These are phyloP conservation scores for Aspergillus egyptiacus DNA, from an alignment of 495 filamentous ascomycete genomes.

Conservation along the genomic window DNA sequence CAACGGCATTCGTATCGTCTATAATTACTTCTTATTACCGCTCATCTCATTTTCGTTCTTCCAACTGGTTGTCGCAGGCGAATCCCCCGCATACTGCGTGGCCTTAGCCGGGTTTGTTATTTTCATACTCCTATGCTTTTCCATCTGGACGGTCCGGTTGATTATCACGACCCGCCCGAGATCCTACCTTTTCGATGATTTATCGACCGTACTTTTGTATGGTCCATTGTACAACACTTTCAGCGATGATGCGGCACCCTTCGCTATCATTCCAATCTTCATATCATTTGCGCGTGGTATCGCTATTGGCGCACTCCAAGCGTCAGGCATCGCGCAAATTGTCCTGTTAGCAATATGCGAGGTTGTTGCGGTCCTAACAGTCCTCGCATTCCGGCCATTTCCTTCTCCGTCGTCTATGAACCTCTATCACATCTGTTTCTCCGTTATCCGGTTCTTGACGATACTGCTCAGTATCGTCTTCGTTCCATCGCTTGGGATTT, in stretches of 20 bases:
- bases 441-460: conserved; percentile 67
- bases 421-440: conserved; percentile 81
- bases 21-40: conserved; percentile 86
- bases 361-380: conserved; percentile 79
- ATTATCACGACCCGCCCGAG: conserved; percentile 76
- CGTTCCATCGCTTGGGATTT: conserved; percentile 70
- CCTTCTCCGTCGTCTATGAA: conserved; percentile 96
- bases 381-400: conserved; percentile 87
- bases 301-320: conserved; percentile 86
- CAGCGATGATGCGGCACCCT: conserved; percentile 79
- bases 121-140: conserved; percentile 61
- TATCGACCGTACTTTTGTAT: conserved; percentile 82
- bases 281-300: conserved; percentile 80
- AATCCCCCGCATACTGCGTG: conserved; percentile 62
- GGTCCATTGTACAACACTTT: conserved; percentile 98
- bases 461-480: conserved; percentile 84
- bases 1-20: conserved; percentile 79
- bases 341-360: conserved; percentile 91
- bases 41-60: conserved; percentile 82
- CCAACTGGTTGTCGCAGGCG: conserved; percentile 71
- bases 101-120: conserved; percentile 70
- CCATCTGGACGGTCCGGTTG: conserved; percentile 70
- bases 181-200: conserved; percentile 84
- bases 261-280: conserved; percentile 78
- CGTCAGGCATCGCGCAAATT: conserved; percentile 86